Percentiles rank a stretch among this genome's conserved stretches.
Conservation (phyloP, 352 stramenopile species). For the Pythium brassicae region DNA sequence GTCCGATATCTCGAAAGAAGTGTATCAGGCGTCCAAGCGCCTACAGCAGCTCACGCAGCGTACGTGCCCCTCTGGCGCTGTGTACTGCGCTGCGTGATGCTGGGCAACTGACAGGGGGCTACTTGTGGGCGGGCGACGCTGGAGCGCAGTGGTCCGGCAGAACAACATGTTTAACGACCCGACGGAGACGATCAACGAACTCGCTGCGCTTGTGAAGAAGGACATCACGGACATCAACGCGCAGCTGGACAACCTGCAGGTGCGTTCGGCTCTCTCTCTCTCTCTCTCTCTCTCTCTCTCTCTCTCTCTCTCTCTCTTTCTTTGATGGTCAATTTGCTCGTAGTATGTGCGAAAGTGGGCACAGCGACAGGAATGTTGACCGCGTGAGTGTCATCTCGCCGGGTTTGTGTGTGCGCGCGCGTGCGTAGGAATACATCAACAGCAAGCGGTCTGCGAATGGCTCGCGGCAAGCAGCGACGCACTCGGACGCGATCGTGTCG, state of each 20-base stretch:
- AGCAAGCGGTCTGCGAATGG: conserved; percentile 50
- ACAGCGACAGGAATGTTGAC: too few relatives aligned
- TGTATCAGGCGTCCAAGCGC: conserved; percentile 72
- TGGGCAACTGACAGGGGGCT: background rate
- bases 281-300: too few relatives aligned
- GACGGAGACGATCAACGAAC: conserved; percentile 78
- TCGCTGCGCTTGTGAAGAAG: conserved; percentile 78
- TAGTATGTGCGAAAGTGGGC: too few relatives aligned
- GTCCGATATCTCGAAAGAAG: conserved; percentile 80
- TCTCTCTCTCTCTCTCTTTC: too few relatives aligned
- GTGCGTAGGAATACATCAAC: conserved; percentile 59
- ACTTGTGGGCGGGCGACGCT: background rate
- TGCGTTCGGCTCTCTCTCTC: conserved; percentile 2
- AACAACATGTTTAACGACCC: conserved; percentile 90
- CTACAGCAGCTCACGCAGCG: conserved; percentile 76
- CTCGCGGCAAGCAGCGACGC: conserved; percentile 68
- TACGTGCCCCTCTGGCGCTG: conserved; percentile 21
- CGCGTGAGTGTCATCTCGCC: background rate
- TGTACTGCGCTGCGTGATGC: background rate
- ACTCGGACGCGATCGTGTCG: conserved; percentile 79
- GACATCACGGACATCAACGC: conserved; percentile 86
- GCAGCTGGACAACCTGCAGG: conserved; percentile 79
- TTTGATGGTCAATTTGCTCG: too few relatives aligned
- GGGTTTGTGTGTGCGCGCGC: background rate
- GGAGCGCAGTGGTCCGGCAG: conserved; percentile 63